phyloP scores from a whole-genome alignment of 164 flowering plant species.

The Litsea cubeba region DNA sequence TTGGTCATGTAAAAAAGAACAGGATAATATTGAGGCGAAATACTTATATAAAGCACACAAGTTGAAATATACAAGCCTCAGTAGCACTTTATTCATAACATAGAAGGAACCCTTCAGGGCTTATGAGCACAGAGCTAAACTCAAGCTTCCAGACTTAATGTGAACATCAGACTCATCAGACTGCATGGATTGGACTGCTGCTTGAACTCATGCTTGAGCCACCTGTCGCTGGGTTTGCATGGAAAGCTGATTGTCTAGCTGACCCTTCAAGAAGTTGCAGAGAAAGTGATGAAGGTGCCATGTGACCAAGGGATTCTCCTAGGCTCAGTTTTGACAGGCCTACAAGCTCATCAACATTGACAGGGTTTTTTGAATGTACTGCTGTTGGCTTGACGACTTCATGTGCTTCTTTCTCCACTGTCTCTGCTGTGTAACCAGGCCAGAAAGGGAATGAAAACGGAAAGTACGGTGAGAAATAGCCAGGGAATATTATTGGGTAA shows the following conservation, averaged over 20 bases:
- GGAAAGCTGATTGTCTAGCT: slow-evolving; percentile 74
- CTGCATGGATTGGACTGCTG: slow-evolving; percentile 51
- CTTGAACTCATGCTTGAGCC: slow-evolving; percentile 42
- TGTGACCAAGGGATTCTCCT: slow-evolving; percentile 46
- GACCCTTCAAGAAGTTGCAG: slow-evolving; percentile 57
- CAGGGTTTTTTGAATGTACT: slow-evolving; percentile 70
- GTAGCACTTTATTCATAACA: slow-evolving; percentile 33
- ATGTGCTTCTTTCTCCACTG: slow-evolving; percentile 39
- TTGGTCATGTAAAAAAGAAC: not conserved
- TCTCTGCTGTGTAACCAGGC: slow-evolving; percentile 38
- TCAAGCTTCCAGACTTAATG: slow-evolving; percentile 5
- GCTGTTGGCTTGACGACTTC: slow-evolving; percentile 82
- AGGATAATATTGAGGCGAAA: not conserved
- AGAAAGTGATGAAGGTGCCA: slow-evolving; percentile 49
- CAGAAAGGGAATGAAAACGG: slow-evolving; percentile 59
- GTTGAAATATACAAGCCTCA: slow-evolving; percentile 23
- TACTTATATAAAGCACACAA: slow-evolving; percentile 9
- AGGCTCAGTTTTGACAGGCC: slow-evolving; percentile 80
- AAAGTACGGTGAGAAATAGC: slow-evolving; percentile 57
- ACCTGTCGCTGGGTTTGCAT: slow-evolving; percentile 44
- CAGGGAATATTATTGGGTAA: slow-evolving; percentile 57
- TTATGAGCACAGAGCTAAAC: slow-evolving; percentile 17
- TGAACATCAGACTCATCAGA: slow-evolving; percentile 15
- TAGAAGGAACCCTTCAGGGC: slow-evolving; percentile 19
- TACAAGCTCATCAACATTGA: slow-evolving; percentile 76